phyloP scores from a whole-genome alignment of 805 yeast species.

The Kodamaea kakaduensis region DNA sequence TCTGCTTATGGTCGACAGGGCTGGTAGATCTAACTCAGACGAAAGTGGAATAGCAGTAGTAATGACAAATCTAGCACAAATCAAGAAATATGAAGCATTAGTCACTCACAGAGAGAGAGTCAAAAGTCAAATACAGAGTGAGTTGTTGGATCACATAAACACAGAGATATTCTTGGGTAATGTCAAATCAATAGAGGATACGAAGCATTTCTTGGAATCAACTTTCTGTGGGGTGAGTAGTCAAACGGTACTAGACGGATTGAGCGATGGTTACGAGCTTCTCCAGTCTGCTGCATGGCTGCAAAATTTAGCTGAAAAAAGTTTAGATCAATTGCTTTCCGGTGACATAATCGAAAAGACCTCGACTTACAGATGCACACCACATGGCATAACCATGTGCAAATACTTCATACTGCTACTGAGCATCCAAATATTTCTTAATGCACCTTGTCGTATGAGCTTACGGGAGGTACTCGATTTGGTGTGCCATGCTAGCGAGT shows the following conservation, averaged over 20 bases:
- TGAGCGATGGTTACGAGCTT: conserved; percentile 39
- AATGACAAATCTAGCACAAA: conserved; percentile 38
- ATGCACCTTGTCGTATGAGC: conserved; percentile 10
- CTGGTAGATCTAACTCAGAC: conserved; percentile 60
- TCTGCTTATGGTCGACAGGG: conserved; percentile 47
- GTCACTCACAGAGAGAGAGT: conserved; percentile 28
- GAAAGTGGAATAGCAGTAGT: conserved; percentile 47
- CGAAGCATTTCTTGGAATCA: conserved; percentile 43
- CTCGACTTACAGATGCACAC: conserved; percentile 26
- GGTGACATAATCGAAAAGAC: conserved; percentile 24
- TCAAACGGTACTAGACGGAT: conserved; percentile 22
- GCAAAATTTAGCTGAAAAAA: conserved; percentile 14
- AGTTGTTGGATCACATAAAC: conserved; percentile 13
- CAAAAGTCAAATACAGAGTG: conserved; percentile 36
- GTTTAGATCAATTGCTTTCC: conserved; percentile 28
- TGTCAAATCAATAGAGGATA: conserved; percentile 32
- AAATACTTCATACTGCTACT: conserved; percentile 44
- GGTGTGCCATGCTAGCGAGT: conserved; percentile 38
- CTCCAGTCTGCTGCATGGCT: conserved; percentile 1
- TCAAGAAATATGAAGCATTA: conserved; percentile 37
- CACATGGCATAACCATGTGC: conserved; percentile 47
- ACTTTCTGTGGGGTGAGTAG: conserved; percentile 44
- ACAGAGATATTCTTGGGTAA: conserved; percentile 28
- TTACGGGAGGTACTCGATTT: conserved; percentile 20
- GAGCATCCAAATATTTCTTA: conserved; percentile 37